These are phyloP conservation scores for Allium fistulosum DNA, from an alignment of 106 monocot genomes.

Conservation along the genomic window DNA sequence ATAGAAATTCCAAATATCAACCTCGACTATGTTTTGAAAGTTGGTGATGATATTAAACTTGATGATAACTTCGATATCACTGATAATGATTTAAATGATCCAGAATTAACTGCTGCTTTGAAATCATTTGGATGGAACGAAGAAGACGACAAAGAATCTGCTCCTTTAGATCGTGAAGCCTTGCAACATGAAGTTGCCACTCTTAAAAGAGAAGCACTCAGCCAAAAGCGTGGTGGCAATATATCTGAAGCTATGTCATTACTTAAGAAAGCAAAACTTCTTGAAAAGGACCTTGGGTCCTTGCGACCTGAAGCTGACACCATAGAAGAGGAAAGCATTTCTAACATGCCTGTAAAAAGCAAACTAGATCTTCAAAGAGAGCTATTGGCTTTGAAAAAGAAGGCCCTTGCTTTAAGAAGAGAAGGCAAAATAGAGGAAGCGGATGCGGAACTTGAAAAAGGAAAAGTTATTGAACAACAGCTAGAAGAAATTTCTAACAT, in stretches of 20 bases:
- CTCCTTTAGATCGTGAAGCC: conserved; percentile 25
- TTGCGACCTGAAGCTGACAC: conserved; percentile 7
- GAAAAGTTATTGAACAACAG: conserved; percentile 72
- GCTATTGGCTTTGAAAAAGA: conserved; percentile 84
- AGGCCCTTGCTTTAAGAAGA: conserved; percentile 80
- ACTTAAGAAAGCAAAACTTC: conserved; percentile 81
- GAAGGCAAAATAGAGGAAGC: conserved; percentile 79
- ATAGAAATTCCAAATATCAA: conserved; percentile 17
- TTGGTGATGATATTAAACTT: conserved; percentile 35
- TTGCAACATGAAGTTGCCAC: conserved; percentile 39
- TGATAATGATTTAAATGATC: conserved; percentile 93
- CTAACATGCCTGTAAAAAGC: conserved; percentile 37
- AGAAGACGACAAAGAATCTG: conserved; percentile 32
- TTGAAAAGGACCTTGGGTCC: conserved; percentile 56
- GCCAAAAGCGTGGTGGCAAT: conserved; percentile 68
- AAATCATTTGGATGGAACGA: conserved; percentile 92
- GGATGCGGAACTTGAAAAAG: conserved; percentile 84
- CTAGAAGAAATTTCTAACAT: conserved; percentile 68
- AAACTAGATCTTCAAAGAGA: conserved; percentile 79
- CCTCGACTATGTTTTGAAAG: conserved; percentile 31
- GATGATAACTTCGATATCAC: conserved; percentile 68
- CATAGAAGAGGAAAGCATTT: background rate
- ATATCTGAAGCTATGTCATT: conserved; percentile 58
- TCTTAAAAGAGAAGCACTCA: conserved; percentile 73
- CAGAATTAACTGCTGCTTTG: conserved; percentile 68